Percentiles rank a stretch among this genome's conserved stretches.
Conservation (phyloP, 805 yeast species). For the Pichia phayaonensis region DNA sequence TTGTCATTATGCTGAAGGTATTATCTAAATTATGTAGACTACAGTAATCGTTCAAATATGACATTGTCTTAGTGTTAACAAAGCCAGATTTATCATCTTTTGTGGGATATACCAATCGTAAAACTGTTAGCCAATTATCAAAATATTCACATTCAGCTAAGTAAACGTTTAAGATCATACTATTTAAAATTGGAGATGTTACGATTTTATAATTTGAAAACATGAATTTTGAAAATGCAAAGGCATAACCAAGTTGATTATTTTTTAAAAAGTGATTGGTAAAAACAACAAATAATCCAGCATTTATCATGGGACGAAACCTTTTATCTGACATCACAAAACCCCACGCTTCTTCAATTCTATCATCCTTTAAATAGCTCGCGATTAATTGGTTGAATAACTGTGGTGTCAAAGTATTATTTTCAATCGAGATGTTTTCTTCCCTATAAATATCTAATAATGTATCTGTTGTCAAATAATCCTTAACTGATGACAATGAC, state of each 20-base stretch:
- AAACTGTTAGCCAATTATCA: slow-evolving; percentile 20
- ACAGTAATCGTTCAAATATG: slow-evolving; percentile 17
- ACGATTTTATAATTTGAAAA: slow-evolving; percentile 9
- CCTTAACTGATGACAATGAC: slow-evolving; percentile 14
- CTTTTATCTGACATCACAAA: slow-evolving; percentile 5
- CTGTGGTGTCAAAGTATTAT: slow-evolving; percentile 9
- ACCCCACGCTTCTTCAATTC: slow-evolving; percentile 16
- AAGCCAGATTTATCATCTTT: not conserved
- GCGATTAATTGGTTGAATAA: slow-evolving; percentile 18
- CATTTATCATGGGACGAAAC: not conserved
- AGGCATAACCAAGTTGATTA: slow-evolving; percentile 17
- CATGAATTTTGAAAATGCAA: slow-evolving; percentile 21
- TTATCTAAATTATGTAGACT: slow-evolving; percentile 15
- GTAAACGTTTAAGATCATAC: slow-evolving; percentile 15
- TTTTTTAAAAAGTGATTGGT: slow-evolving; percentile 15
- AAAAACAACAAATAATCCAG: slow-evolving; percentile 12
- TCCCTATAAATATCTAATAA: slow-evolving; percentile 12
- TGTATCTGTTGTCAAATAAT: slow-evolving; percentile 11
- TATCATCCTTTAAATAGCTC: slow-evolving; percentile 13
- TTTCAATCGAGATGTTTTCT: slow-evolving; percentile 8
- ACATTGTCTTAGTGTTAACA: not conserved
- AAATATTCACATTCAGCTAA: slow-evolving; percentile 17
- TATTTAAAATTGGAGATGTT: slow-evolving; percentile 12
- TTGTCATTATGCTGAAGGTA: slow-evolving; percentile 10
- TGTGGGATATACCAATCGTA: slow-evolving; percentile 10